A percentile compares a stretch with the other conserved stretches of the same genome.
These are phyloP conservation scores for Dillenia turbinata DNA, from an alignment of 164 flowering plant species.

Conservation along the genomic window DNA sequence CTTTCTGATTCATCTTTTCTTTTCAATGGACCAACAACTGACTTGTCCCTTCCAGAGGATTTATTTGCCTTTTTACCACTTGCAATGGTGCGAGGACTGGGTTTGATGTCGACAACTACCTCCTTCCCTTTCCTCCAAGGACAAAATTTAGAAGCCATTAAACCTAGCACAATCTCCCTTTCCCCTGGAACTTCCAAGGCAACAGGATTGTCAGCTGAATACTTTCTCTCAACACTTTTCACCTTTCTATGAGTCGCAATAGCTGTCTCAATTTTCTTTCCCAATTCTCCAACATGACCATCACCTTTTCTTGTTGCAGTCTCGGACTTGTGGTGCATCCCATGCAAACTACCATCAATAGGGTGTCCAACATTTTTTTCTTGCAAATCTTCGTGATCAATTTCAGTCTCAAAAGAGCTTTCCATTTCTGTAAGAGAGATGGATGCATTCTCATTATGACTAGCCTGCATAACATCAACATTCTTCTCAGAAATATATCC, in stretches of 20 bases:
- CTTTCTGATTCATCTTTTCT: conserved; percentile 4
- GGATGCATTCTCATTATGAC: conserved; percentile 1
- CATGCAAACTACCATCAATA: background rate
- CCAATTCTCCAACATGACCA: background rate
- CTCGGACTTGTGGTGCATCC: background rate
- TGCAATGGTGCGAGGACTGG: conserved; percentile 1
- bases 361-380: background rate
- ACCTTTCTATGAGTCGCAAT: background rate
- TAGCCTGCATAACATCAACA: background rate
- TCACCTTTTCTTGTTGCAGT: conserved; percentile 1
- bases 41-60: background rate
- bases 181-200: conserved; percentile 6
- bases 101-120: conserved; percentile 1
- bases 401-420: background rate
- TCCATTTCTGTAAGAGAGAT: background rate
- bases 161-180: conserved; percentile 34
- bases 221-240: conserved; percentile 8
- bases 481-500: conserved; percentile 2
- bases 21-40: conserved; percentile 8
- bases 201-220: conserved; percentile 5
- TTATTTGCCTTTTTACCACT: conserved; percentile 24
- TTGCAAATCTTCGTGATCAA: conserved; percentile 1
- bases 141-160: conserved; percentile 46
- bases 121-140: conserved; percentile 40
- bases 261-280: conserved; percentile 1